phyloP scores from a whole-genome alignment of 768 basidiomycete genomes.

The Lyophyllum decastes region DNA sequence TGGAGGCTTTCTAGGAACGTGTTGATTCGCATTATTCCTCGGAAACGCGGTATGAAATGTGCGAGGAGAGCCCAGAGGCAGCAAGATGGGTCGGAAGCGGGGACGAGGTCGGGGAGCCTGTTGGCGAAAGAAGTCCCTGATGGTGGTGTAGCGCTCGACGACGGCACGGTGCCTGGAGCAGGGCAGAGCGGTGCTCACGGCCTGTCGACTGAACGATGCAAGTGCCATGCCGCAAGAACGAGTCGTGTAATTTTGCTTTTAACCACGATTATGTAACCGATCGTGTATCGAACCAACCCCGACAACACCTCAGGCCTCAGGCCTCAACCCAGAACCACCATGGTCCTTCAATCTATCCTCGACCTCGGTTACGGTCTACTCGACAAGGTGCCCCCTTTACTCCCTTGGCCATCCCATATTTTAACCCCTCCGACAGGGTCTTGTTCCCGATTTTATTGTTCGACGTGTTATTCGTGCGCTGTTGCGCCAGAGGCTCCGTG shows the following conservation, averaged over 20 bases:
- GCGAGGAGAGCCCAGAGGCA: not conserved
- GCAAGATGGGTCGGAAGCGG: not conserved
- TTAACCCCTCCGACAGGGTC: constrained; percentile 37
- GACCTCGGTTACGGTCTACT: constrained; percentile 10
- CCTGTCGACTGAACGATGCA: not conserved
- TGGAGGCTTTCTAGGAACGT: not conserved
- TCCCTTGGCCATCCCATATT: constrained; percentile 10
- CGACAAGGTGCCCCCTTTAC: constrained; percentile 15
- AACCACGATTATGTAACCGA: not conserved
- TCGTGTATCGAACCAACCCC: no score
- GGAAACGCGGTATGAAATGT: constrained; percentile 22
- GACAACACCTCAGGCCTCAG: no score
- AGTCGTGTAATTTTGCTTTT: not conserved
- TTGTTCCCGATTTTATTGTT: constrained; percentile 60
- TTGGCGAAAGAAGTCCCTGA: constrained; percentile 56
- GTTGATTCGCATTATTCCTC: not conserved
- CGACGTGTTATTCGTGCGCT: constrained; percentile 39
- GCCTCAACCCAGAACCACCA: not conserved
- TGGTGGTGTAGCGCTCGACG: constrained; percentile 59
- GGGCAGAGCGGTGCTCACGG: constrained; percentile 10
- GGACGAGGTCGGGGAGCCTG: constrained; percentile 20
- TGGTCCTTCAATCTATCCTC: constrained; percentile 8
- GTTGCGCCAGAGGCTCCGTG: constrained; percentile 53
- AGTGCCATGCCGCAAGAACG: constrained; percentile 9
- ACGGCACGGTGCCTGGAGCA: constrained; percentile 19